phyloP scores from a whole-genome alignment of 1,139 yeast species.

The Taphrina pruni region DNA sequence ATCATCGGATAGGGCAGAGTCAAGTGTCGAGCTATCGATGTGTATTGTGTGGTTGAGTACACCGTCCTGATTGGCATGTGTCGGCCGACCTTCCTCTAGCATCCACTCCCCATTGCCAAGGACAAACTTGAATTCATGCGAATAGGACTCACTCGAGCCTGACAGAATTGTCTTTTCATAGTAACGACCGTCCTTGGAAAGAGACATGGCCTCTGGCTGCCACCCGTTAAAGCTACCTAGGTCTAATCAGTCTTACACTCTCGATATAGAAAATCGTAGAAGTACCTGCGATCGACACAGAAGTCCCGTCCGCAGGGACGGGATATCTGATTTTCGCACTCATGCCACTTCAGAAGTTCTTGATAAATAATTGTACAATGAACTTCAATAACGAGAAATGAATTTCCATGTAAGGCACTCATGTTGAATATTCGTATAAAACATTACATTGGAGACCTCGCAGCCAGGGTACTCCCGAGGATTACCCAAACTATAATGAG shows the following conservation, averaged over 20 bases:
- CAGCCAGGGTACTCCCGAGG: not conserved
- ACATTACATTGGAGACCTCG: not conserved
- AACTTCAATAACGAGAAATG: too few relatives aligned
- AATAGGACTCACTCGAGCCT: not conserved
- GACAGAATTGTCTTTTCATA: slow-evolving; percentile 7
- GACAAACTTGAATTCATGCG: slow-evolving; percentile 18
- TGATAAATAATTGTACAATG: not conserved
- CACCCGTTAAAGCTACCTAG: slow-evolving; percentile 29
- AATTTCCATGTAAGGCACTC: too few relatives aligned
- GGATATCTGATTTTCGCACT: slow-evolving; percentile 21
- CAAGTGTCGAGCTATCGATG: not conserved
- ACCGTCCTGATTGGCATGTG: slow-evolving; percentile 26
- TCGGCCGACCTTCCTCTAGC: slow-evolving; percentile 25
- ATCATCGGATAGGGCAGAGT: not conserved
- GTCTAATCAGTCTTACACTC: too few relatives aligned
- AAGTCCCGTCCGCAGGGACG: slow-evolving; percentile 12
- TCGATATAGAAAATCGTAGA: not conserved
- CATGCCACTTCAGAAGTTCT: slow-evolving; percentile 3
- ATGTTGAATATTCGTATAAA: too few relatives aligned
- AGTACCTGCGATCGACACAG: slow-evolving; percentile 19
- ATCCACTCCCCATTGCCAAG: slow-evolving; percentile 21
- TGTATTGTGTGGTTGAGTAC: slow-evolving; percentile 17
- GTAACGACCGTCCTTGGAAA: slow-evolving; percentile 19
- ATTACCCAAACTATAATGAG: not conserved
- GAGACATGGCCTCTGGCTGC: slow-evolving; percentile 31